These are phyloP conservation scores for Lipomyces sp. DNA, from an alignment of 805 yeast genomes.

Conservation along the genomic window DNA sequence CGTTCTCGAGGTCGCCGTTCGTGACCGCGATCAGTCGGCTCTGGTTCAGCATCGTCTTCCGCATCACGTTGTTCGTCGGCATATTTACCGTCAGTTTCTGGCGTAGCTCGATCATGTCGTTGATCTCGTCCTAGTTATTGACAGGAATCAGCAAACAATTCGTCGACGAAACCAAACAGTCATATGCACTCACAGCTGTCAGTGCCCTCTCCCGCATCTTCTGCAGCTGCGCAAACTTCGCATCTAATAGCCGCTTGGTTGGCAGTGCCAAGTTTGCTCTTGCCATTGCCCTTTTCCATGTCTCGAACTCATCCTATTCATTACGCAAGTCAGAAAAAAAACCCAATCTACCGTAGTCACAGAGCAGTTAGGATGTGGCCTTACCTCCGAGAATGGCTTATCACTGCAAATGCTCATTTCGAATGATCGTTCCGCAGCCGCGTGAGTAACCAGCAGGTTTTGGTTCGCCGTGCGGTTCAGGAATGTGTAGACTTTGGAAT, in stretches of 20 bases:
- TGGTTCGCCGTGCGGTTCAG: slow-evolving; percentile 51
- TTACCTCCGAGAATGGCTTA: slow-evolving; percentile 53
- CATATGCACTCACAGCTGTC: slow-evolving; percentile 45
- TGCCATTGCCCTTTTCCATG: slow-evolving; percentile 60
- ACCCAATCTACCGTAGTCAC: background rate
- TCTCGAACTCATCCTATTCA: slow-evolving; percentile 68
- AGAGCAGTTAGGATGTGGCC: no score
- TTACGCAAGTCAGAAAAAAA: background rate
- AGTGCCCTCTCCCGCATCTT: slow-evolving; percentile 63
- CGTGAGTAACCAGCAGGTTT: slow-evolving; percentile 76
- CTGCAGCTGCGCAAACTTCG: slow-evolving; percentile 60
- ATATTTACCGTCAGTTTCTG: slow-evolving; percentile 57
- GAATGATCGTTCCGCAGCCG: slow-evolving; percentile 66
- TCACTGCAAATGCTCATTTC: slow-evolving; percentile 81
- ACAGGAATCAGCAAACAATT: background rate
- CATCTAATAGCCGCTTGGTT: slow-evolving; percentile 58
- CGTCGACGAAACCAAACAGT: slow-evolving; percentile 22
- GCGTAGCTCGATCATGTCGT: slow-evolving; percentile 72
- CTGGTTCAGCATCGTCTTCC: slow-evolving; percentile 67
- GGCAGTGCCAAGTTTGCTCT: slow-evolving; percentile 60
- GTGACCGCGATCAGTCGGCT: slow-evolving; percentile 71
- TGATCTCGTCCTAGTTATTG: slow-evolving; percentile 49
- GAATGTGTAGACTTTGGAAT: slow-evolving; percentile 49
- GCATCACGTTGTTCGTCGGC: slow-evolving; percentile 73
- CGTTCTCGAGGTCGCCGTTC: slow-evolving; percentile 36